Evolutionary conservation across 2,329 filamentous ascomycete genomes (phyloP), one percentile per base, ranked within the genome.

Genomic region (Davidsoniella eucalypti): DNA sequence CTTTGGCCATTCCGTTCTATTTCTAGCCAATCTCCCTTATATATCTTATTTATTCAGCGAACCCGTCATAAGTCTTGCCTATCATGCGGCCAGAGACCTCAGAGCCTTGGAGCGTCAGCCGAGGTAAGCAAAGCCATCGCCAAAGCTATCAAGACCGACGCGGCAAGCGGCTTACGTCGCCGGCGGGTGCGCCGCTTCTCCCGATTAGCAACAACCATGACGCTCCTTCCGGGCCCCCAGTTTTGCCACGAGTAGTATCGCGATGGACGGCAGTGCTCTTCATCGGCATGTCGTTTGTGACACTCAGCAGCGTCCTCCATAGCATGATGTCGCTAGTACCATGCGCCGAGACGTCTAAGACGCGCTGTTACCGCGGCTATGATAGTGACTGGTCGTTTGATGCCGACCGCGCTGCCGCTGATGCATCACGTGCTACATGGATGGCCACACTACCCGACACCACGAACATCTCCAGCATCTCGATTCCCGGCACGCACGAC

Each of bases 401-500:
- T 55, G 59, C 63, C 37, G 57, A 63, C 52, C 55, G 54, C 26
- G 57, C 59, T 33, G 55, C 60, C 40, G 26, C 25, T 12, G 21
- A 37, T 2, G 25, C 36, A 14, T 33, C 44, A 8, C 58, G 64
- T 29, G 58, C 63, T 5, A 49, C 54, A 37, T 73, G 70, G 70
- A 72, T 72, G 70, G 59, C 59, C 17, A 46, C 47, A 5, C 57
- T 72, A 9, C 66, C 67, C 25, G 66, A 72, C 58, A 54, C 59
- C 23, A 59, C 63, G 36, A 61, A 59, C 43, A 58, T 74, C 33
- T 63, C 68, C 29, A 64, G 59, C 47, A 62, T 74, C 40, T 71
- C 69, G 43, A 66, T 74, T 52, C 71, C 71, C 0, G 71, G 71
- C 26, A 73, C 71, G 1, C 71, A 74, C 60, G 70, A 74, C 58